These are phyloP conservation scores for Hippophae gyantsensis DNA, from an alignment of 306 rosid genomes.

Conservation along the genomic window DNA sequence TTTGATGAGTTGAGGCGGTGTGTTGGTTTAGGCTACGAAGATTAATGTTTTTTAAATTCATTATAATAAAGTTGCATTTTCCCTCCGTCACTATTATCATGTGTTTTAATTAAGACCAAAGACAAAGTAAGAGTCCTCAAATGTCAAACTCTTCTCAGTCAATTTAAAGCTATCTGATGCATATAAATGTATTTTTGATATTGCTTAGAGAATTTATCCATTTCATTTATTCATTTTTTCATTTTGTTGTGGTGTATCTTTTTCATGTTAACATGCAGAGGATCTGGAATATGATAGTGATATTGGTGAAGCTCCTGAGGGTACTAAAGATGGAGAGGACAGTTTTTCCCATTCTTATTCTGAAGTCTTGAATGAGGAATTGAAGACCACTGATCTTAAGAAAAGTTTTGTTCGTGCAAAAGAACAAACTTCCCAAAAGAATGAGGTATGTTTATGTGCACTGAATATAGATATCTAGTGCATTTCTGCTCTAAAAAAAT, in stretches of 20 bases:
- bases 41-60: too few relatives aligned
- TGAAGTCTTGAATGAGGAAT: conserved; percentile 57
- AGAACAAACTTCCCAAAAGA: conserved; percentile 53
- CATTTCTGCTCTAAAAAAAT: too few relatives aligned
- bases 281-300: conserved; percentile 59
- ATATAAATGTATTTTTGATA: too few relatives aligned
- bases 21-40: too few relatives aligned
- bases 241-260: conserved; percentile 1
- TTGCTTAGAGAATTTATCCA: too few relatives aligned
- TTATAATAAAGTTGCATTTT: too few relatives aligned
- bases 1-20: too few relatives aligned
- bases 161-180: too few relatives aligned
- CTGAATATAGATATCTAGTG: not conserved
- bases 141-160: too few relatives aligned
- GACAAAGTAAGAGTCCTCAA: too few relatives aligned
- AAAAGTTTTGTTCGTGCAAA: conserved; percentile 78
- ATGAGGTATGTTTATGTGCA: conserved; percentile 42
- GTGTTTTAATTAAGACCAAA: too few relatives aligned
- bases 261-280: conserved; percentile 34
- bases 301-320: conserved; percentile 29
- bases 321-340: conserved; percentile 32
- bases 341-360: conserved; percentile 61
- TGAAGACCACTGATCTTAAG: conserved; percentile 59
- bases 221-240: not conserved
- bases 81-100: too few relatives aligned